Conservation (phyloP, 2,329 filamentous ascomycete genomes). For the Magnaporthiopsis incrustans region DNA sequence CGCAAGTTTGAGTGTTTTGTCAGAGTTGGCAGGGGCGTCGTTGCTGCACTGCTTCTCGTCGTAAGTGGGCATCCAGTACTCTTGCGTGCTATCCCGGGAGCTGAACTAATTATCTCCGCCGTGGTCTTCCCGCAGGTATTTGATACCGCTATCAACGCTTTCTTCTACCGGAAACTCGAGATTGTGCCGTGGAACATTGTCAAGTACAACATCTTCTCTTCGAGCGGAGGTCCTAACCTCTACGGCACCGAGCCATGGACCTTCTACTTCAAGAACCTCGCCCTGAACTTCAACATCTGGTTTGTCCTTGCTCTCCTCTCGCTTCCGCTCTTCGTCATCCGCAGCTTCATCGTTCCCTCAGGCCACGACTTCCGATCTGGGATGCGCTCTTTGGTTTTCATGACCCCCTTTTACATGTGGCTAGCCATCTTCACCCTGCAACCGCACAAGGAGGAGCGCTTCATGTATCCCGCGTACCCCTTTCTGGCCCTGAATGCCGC, state of each 20-base stretch:
- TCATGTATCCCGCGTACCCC: constrained; percentile 97
- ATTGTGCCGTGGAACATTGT: constrained; percentile 89
- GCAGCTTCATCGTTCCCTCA: constrained; percentile 57
- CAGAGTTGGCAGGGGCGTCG: constrained; percentile 58
- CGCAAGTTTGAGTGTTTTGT: constrained; percentile 51
- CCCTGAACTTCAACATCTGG: constrained; percentile 95
- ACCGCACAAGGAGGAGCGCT: constrained; percentile 95
- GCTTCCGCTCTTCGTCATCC: constrained; percentile 66
- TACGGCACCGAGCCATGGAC: constrained; percentile 97
- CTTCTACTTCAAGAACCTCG: constrained; percentile 87
- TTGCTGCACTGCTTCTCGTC: constrained; percentile 59
- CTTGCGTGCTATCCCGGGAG: not conserved
- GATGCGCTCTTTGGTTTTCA: constrained; percentile 68
- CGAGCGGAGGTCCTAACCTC: constrained; percentile 74
- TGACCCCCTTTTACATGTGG: constrained; percentile 90
- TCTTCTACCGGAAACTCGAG: constrained; percentile 74
- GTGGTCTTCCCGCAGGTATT: constrained; percentile 39
- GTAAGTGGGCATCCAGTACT: constrained; percentile 38
- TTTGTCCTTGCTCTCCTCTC: constrained; percentile 70
- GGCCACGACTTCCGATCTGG: constrained; percentile 59
- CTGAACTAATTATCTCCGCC: not conserved
- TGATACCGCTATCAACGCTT: constrained; percentile 66
- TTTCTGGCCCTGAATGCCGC: constrained; percentile 84
- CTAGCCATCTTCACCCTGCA: constrained; percentile 83
- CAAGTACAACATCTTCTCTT: constrained; percentile 87